phyloP scores from a whole-genome alignment of 2,329 filamentous ascomycete species.

The Periconia sp. region DNA sequence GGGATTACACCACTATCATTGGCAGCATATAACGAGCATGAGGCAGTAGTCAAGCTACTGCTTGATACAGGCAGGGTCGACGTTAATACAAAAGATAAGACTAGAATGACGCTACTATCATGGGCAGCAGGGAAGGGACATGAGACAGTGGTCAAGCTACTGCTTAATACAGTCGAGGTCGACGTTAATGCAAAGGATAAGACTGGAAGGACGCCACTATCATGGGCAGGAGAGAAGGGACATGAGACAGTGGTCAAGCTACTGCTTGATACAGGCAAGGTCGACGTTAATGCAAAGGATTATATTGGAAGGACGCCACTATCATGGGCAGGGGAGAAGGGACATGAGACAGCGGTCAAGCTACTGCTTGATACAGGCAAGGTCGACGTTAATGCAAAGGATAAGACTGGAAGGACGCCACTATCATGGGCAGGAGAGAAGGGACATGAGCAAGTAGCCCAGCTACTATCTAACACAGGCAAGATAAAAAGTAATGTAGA shows the following conservation, averaged over 20 bases:
- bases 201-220: not conserved
- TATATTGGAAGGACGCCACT: not conserved
- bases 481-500: not conserved
- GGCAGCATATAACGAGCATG: not conserved
- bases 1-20: conserved; percentile 7
- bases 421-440: not conserved
- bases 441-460: not conserved
- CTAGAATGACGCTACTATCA: conserved; percentile 1
- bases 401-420: conserved; percentile 1
- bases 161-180: no score
- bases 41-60: conserved; percentile 6
- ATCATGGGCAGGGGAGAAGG: not conserved
- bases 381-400: not conserved
- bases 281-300: not conserved
- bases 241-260: not conserved
- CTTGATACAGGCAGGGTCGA: not conserved
- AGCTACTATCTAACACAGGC: no score
- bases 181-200: no score
- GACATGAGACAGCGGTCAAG: not conserved
- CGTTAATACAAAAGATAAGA: not conserved
- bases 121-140: no score
- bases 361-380: conserved; percentile 1
- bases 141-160: no score
- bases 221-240: not conserved
- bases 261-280: conserved; percentile 1